Evolutionary conservation across 2,329 filamentous ascomycete genomes (phyloP), one percentile per base, ranked within the genome.

Genomic region (Botrytis squamosa): DNA sequence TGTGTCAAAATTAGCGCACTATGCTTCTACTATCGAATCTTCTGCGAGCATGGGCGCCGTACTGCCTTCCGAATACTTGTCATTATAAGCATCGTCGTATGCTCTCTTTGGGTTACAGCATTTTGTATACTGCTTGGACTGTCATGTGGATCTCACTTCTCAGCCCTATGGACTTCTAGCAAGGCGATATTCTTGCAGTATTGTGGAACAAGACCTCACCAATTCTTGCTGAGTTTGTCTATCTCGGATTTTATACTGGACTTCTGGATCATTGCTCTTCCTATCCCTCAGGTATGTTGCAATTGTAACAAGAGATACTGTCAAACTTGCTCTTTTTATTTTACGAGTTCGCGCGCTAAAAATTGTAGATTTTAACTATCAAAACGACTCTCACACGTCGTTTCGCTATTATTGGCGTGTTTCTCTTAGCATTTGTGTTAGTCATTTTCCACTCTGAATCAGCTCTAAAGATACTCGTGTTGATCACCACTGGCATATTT

Each of bases 401-500:
- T 29, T 9, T 42, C 59, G 67, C 29, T 36, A 44, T 70, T 22
- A 40, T 70, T n/a, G 67, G 49, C n/a, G 67, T 70, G 33, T 70
- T 70, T n/a, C 67, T 70, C 67, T 46, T 70, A n/a, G 49, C 67
- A 44, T 70, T 70, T n/a, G 67, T 70, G 49, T 70, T 40, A 40
- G 52, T 25, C 49, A 25, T 8, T 40, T 16, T 38, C 40, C 16
- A 29, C 6, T 49, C 46, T 25, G 22, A 49, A 25, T 49, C 10
- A 49, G 22, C 49, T 36, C 25, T 9, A 16, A 33, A 16, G 25
- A 22, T 14, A 38, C 38, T 22, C 12, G 18, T 14, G n/a, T 36
- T 70, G 40, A 70, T n/a, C 14, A 57, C 16, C 5, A 33, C 55
- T 36, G 9, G 20, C 46, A 25, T 49, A 25, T 49, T 49, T 22